Conservation (phyloP, 257 asterid genomes). For the Nicotiana obtusifolia region DNA sequence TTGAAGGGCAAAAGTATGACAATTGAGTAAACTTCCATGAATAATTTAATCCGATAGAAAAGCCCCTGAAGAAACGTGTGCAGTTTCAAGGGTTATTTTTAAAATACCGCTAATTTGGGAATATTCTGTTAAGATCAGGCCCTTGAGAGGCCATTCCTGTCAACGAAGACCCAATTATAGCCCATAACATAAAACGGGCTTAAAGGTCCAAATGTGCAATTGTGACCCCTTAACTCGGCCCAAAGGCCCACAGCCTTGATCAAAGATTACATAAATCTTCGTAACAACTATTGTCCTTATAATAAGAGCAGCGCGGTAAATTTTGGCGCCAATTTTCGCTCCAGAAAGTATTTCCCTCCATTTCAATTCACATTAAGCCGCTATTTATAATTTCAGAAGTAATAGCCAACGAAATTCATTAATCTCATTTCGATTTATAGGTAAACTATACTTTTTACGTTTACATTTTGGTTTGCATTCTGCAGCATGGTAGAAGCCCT, state of each 20-base stretch:
- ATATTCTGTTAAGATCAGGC: no score
- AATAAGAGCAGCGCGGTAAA: neutral
- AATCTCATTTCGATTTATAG: neutral
- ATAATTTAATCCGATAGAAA: no score
- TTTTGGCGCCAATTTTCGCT: neutral
- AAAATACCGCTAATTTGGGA: no score
- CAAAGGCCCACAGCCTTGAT: neutral
- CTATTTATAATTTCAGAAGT: neutral
- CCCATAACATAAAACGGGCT: neutral
- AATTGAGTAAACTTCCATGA: no score
- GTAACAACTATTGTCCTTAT: neutral
- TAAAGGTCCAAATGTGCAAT: neutral
- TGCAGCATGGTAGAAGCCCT: conserved; percentile 57
- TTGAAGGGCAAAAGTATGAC: no score
- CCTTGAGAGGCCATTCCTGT: no score
- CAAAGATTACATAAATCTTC: neutral
- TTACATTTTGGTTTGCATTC: neutral
- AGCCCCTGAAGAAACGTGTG: no score
- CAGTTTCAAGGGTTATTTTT: no score
- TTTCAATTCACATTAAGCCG: neutral
- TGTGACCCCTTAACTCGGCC: neutral
- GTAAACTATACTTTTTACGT: neutral
- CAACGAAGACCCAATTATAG: neutral
- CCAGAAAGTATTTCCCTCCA: neutral
- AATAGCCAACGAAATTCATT: neutral